Conservation (phyloP, 2,329 filamentous ascomycete genomes). For the Fulvia fulva region DNA sequence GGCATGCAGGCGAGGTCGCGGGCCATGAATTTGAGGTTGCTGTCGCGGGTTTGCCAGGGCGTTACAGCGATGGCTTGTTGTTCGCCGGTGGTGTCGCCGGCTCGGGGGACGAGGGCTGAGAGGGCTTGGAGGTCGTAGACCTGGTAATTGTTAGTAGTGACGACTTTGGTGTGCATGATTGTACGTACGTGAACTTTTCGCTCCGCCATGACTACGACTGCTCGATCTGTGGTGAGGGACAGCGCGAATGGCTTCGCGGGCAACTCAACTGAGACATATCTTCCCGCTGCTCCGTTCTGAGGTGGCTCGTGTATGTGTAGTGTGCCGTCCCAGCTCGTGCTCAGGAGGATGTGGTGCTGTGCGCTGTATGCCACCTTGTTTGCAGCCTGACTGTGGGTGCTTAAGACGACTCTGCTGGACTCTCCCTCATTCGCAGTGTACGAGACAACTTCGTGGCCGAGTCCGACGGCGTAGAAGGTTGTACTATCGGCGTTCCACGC, state of each 20-base stretch:
- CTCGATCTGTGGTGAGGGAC: slow-evolving; percentile 70
- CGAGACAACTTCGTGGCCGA: slow-evolving; percentile 78
- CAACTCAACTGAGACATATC: slow-evolving; percentile 53
- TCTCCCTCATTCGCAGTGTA: slow-evolving; percentile 70
- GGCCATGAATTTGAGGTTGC: slow-evolving; percentile 92
- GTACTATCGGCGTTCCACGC: slow-evolving; percentile 79
- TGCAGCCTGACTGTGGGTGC: slow-evolving; percentile 67
- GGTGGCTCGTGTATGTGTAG: slow-evolving; percentile 73
- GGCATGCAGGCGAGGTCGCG: slow-evolving; percentile 94
- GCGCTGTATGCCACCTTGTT: slow-evolving; percentile 82
- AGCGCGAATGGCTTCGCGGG: slow-evolving; percentile 88
- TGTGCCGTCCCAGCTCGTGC: slow-evolving; percentile 89
- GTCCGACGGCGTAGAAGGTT: slow-evolving; percentile 78
- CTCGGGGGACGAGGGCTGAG: slow-evolving; percentile 51
- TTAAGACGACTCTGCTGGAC: slow-evolving; percentile 57
- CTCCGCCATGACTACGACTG: slow-evolving; percentile 93
- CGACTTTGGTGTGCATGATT: too few relatives aligned
- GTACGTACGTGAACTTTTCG: slow-evolving; percentile 69
- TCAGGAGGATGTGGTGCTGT: slow-evolving; percentile 73
- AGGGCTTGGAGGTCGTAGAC: slow-evolving; percentile 80
- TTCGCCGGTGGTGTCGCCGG: slow-evolving; percentile 23
- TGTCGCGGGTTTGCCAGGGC: slow-evolving; percentile 91
- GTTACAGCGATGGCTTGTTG: slow-evolving; percentile 27
- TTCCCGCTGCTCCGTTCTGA: slow-evolving; percentile 1
- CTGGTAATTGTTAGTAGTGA: not conserved